Conservation (phyloP, 129 eudicot genomes). For the Lactuca saligna region DNA sequence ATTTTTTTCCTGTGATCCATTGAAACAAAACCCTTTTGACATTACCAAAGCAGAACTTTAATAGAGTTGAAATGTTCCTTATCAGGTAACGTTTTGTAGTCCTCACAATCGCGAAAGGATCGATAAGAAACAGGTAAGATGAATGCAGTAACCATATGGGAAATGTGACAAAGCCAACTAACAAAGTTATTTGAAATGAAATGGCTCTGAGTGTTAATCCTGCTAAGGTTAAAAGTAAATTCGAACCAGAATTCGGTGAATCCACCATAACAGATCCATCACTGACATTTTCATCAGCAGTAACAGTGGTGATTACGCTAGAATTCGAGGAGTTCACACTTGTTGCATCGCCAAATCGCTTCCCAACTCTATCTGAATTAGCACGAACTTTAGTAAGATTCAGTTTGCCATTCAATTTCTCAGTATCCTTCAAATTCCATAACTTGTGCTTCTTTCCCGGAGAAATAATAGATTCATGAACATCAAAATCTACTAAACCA, state of each 20-base stretch:
- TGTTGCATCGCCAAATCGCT: slow-evolving; percentile 4
- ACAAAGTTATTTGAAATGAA: slow-evolving; percentile 38
- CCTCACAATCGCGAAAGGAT: slow-evolving; percentile 41
- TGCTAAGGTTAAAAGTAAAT: slow-evolving; percentile 29
- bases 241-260: slow-evolving; percentile 25
- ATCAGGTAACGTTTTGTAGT: slow-evolving; percentile 15
- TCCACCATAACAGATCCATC: slow-evolving; percentile 26
- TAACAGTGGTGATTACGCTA: slow-evolving; percentile 8
- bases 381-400: background rate
- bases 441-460: slow-evolving; percentile 21
- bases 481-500: background rate
- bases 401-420: slow-evolving; percentile 15
- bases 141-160: slow-evolving; percentile 45
- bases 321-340: slow-evolving; percentile 19
- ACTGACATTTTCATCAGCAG: background rate
- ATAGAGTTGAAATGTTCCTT: slow-evolving; percentile 16
- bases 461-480: slow-evolving; percentile 2
- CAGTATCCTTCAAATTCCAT: slow-evolving; percentile 21
- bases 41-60: slow-evolving; percentile 18
- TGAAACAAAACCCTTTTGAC: slow-evolving; percentile 29
- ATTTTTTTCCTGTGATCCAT: slow-evolving; percentile 37
- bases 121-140: slow-evolving; percentile 32
- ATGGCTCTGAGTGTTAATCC: slow-evolving; percentile 27
- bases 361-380: background rate
- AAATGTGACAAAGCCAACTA: slow-evolving; percentile 38